Percentiles rank a stretch among this genome's conserved stretches.
Conservation (phyloP, 2,329 filamentous ascomycete genomes). For the Penicillium sp. region DNA sequence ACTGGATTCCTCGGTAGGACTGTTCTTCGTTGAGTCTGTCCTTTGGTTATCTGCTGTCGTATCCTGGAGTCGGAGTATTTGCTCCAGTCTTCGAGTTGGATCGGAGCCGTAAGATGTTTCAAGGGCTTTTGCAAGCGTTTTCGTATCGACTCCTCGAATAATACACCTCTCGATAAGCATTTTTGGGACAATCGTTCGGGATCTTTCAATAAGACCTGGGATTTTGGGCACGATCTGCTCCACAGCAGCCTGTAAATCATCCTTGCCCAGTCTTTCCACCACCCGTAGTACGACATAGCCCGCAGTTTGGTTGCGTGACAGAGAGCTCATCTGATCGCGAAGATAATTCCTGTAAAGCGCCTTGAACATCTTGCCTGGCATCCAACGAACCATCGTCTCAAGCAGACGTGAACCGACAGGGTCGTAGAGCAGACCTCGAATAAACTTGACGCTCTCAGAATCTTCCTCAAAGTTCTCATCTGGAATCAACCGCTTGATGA, state of each 20-base stretch:
- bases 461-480: slow-evolving; percentile 76
- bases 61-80: slow-evolving; percentile 64
- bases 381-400: slow-evolving; percentile 80
- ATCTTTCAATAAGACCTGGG: slow-evolving; percentile 72
- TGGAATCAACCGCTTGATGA: slow-evolving; percentile 79
- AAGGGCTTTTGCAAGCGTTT: slow-evolving; percentile 61
- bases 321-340: slow-evolving; percentile 75
- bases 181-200: slow-evolving; percentile 78
- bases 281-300: slow-evolving; percentile 85
- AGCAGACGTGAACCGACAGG: slow-evolving; percentile 86
- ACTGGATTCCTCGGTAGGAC: slow-evolving; percentile 17
- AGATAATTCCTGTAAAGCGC: slow-evolving; percentile 80
- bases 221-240: slow-evolving; percentile 75
- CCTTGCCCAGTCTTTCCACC: slow-evolving; percentile 81
- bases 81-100: slow-evolving; percentile 57
- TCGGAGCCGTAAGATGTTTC: slow-evolving; percentile 63
- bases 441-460: slow-evolving; percentile 75
- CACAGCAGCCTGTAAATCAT: slow-evolving; percentile 78
- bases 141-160: slow-evolving; percentile 65
- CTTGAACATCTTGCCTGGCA: slow-evolving; percentile 90
- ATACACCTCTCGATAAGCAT: slow-evolving; percentile 82
- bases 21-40: slow-evolving; percentile 43
- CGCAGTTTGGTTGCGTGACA: slow-evolving; percentile 88
- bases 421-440: slow-evolving; percentile 88
- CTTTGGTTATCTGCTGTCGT: slow-evolving; percentile 53